A percentile compares a stretch with the other conserved stretches of the same genome.
These are phyloP conservation scores for Lasiodiplodia gonubiensis DNA, from an alignment of 2,329 filamentous ascomycete genomes.

Conservation along the genomic window DNA sequence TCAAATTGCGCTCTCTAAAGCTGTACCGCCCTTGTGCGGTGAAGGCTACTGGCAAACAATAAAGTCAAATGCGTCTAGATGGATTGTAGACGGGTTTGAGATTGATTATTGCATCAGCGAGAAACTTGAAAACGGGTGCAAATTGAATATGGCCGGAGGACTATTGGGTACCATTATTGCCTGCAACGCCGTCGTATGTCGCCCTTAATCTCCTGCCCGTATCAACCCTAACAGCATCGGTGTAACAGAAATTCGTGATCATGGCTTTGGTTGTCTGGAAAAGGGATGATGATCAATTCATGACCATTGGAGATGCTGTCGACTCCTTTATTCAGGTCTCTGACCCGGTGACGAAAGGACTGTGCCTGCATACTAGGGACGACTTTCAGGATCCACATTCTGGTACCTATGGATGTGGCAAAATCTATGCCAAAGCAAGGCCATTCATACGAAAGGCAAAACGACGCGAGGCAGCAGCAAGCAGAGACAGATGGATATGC, in stretches of 20 bases:
- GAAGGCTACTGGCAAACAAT: conserved; percentile 9
- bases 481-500: not conserved
- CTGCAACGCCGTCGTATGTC: not conserved
- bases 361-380: not conserved
- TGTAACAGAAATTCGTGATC: not conserved
- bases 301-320: conserved; percentile 36
- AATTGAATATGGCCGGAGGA: not conserved
- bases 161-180: not conserved
- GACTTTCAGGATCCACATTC: too few relatives aligned
- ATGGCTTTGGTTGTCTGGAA: not conserved
- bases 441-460: not conserved
- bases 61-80: not conserved
- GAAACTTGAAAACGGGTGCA: not conserved
- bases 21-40: conserved; percentile 10
- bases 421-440: too few relatives aligned
- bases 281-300: conserved; percentile 29
- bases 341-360: conserved; percentile 1
- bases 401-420: too few relatives aligned
- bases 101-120: conserved; percentile 20
- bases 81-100: not conserved
- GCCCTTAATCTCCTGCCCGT: too few relatives aligned
- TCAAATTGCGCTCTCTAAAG: too few relatives aligned
- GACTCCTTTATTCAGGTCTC: conserved; percentile 31
- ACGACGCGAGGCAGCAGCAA: not conserved
- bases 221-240: not conserved